Base-by-base conservation (phyloP, 768 basidiomycete species). In the Crucibulum laeve region DNA sequence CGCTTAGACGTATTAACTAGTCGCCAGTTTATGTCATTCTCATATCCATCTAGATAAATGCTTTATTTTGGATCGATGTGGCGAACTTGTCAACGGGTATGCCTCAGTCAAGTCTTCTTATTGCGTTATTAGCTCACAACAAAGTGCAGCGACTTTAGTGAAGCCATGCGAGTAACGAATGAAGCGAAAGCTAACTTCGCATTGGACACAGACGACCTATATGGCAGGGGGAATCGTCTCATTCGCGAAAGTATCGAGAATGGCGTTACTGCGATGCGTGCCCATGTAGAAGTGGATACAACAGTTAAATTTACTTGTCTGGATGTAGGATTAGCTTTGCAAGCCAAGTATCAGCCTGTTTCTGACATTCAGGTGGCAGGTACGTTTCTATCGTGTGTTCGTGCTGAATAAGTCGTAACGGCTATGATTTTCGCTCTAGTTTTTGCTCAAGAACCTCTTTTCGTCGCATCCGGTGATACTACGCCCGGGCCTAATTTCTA, bases 41-140 rank as follows among this genome's bases (percentile, higher is more conserved):
- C 80, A 83, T 52, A 75, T 84, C 51, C 81, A 82, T 59, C 69
- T 84, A 24, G 81, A 84, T 65, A 82, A 84, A 60, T 82, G 79
- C 60, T 82, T 82, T 56, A 75, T 84, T 39, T 63, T 84, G 43
- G 74, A 74, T 50, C 61, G 70, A 58, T 80, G 78, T 48, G 70
- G 69, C 40, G 60, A 69, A 17, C 69, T 82, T 33, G 52, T 68
- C 18, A 70, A 68, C 35, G 79, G 81, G 80, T 82, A 60, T 42
- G 70, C 28, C 33, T 36, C 32, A 28, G 18, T 43, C 37, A 39
- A 10, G 22, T 25, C 36, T 33, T 45, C 18, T 40, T 34, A 23
- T n/a, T 34, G 4, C 32, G 36, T 35, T 30, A 35, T 28, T 28
- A 21, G 15, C 33, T 45, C 43, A 46, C 42, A 13, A 48, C 40